Base-by-base conservation (phyloP, 306 rosid genomes). In the apple (Malus domestica) region DNA sequence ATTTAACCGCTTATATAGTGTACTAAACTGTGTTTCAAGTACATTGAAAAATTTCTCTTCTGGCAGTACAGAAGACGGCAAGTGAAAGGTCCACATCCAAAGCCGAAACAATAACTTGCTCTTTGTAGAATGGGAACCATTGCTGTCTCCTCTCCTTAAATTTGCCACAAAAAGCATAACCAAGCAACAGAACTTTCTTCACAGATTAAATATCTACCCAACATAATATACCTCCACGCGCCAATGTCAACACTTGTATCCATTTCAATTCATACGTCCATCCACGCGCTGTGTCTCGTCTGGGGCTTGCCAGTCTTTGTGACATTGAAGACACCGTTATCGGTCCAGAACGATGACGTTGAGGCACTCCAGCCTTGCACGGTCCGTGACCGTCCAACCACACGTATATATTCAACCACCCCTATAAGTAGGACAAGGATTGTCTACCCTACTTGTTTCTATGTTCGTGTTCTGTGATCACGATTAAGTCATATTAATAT, bases 121-220 rank as follows among this genome's bases (percentile, higher is more conserved):
- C 22, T 63, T 23, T 63, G 27, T 35, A 55, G 32, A 49, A 19
- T 10, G 10, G 20, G n/a, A 27, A 33, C 58, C 55, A 6, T 5
- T 29, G 25, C 35, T 22, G 55, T 32, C 33, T 23, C 45, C 45
- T 9, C 68, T 54, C 78, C 78, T 75, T 70, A 79, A 83, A 73
- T 57, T 79, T 83, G 68, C 86, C 66, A 74, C 22, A 83, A 75
- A 54, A 45, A 79, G 86, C 71, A 79, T 67, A 64, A 13, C 49
- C 30, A 46, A 16, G 0, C 19, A 25, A 12, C 8, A 33, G 14
- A 32, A 29, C 7, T 27, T 1, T 35, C 40, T 35, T 6, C 22
- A 13, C 22, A 8, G 2, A 6, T 64, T 18, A 3, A 55, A 12
- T 1, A 8, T 67, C 70, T 67, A 8, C 10, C 30, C 5, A 70